These are phyloP conservation scores for Petunia secreta DNA, from an alignment of 257 asterid species.

Conservation along the genomic window DNA sequence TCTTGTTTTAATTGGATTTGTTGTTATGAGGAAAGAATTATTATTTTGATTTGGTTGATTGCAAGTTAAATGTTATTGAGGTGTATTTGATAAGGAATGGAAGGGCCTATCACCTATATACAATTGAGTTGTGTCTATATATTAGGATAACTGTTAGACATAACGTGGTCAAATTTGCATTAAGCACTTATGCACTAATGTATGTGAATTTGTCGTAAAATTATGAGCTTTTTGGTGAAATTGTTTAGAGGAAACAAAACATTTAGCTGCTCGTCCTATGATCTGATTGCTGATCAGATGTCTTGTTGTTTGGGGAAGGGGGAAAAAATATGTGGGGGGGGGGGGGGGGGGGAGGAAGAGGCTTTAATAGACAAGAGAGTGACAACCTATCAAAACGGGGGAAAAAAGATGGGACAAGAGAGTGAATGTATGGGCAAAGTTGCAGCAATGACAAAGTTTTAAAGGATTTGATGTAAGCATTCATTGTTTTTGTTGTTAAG, in stretches of 20 bases:
- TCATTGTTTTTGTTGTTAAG: background rate
- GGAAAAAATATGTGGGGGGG: background rate
- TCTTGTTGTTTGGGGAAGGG: background rate
- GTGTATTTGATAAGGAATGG: background rate
- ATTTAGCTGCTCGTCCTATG: background rate
- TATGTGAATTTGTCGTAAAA: background rate
- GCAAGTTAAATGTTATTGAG: background rate
- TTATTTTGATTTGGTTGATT: background rate
- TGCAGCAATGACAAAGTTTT: background rate
- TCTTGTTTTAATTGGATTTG: background rate
- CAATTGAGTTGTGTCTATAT: background rate
- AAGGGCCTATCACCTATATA: background rate
- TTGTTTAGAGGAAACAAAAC: constrained; percentile 1
- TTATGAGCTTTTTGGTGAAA: background rate
- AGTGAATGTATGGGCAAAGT: background rate
- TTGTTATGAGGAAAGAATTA: background rate
- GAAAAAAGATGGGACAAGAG: background rate
- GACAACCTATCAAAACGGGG: background rate
- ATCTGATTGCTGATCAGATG: constrained; percentile 4
- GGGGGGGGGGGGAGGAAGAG: background rate
- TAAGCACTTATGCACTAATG: background rate
- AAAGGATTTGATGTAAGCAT: constrained; percentile 9
- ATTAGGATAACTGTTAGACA: background rate
- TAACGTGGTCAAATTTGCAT: background rate
- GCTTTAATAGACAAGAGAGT: background rate